phyloP scores from a whole-genome alignment of 768 basidiomycete species.

The Mycena capillaripes region DNA sequence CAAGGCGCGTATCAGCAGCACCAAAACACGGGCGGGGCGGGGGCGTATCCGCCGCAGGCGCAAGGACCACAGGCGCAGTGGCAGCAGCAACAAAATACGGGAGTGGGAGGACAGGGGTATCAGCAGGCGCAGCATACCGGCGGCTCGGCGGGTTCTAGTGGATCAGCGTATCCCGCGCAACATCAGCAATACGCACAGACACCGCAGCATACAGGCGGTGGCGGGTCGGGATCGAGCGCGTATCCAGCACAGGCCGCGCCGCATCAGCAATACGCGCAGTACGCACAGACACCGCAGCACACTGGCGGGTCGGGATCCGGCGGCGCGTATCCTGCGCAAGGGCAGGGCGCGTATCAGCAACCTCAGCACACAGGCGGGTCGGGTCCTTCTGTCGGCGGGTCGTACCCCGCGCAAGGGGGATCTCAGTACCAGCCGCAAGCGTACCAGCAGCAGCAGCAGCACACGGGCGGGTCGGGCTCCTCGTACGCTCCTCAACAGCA shows the following conservation, averaged over 20 bases:
- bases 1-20: not conserved
- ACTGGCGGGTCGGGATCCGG: constrained; percentile 11
- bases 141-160: constrained; percentile 9
- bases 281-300: constrained; percentile 13
- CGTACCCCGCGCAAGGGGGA: not conserved
- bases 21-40: constrained; percentile 18
- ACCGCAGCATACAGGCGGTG: not conserved
- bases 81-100: constrained; percentile 31
- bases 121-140: constrained; percentile 27
- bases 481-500: constrained; percentile 14
- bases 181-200: constrained; percentile 36
- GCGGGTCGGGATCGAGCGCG: not conserved
- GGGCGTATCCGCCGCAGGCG: too few relatives aligned
- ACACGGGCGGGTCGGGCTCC: constrained; percentile 33
- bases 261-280: not conserved
- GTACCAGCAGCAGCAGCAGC: constrained; percentile 5
- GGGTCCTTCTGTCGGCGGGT: constrained; percentile 1
- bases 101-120: not conserved
- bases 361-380: constrained; percentile 22
- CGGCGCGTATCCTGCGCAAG: too few relatives aligned
- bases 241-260: not conserved
- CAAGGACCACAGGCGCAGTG: not conserved
- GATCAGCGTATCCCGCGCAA: constrained; percentile 16
- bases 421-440: constrained; percentile 1
- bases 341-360: too few relatives aligned